Evolutionary conservation across 2,329 filamentous ascomycete genomes (phyloP), one percentile per base, ranked within the genome.

Genomic region (Penicillium decumbens): DNA sequence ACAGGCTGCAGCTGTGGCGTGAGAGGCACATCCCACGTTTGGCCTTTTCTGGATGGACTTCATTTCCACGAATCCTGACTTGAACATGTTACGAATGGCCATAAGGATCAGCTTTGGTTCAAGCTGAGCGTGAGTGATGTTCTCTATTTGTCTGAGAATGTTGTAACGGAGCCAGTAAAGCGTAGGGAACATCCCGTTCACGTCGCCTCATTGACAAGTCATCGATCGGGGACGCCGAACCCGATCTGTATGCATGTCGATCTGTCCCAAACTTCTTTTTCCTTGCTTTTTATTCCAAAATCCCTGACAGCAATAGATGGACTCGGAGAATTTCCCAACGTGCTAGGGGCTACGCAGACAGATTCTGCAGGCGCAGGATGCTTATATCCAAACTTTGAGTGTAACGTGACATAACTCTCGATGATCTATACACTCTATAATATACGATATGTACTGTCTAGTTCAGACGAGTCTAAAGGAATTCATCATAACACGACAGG

Each of bases 141-240:
- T 15, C 10, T 20, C 23, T 35, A 2, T 5, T 20, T 28, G 25
- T 20, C 23, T 30, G 10, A 10, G 20, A 25, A 13, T 25, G 32
- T 20, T 15, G 27, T 30, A 44, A 49, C 43, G 51, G 45, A 37
- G 18, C 8, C 10, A 15, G 32, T 9, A 40, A 37, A 50, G 49
- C 42, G 46, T 25, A 39, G 29, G 33, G 28, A 45, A 43, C 47
- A 48, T 50, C 55, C 51, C 57, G 49, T 55, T 29, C 56, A 51
- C 23, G 39, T 60, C 50, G 58, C 56, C 55, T 54, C 51, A 37
- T 54, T 49, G 38, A 52, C 53, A 60, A 51, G 55, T 48, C 55
- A 60, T 54, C 53, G 53, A 55, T 56, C 58, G 58, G 58, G 52
- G 57, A 58, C 51, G 58, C 57, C 58, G 58, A 60, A 43, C 37